Evolutionary conservation across 768 basidiomycete species (phyloP), one percentile per base, ranked within the genome.

Genomic region (Hortiboletus flavorubellus): DNA sequence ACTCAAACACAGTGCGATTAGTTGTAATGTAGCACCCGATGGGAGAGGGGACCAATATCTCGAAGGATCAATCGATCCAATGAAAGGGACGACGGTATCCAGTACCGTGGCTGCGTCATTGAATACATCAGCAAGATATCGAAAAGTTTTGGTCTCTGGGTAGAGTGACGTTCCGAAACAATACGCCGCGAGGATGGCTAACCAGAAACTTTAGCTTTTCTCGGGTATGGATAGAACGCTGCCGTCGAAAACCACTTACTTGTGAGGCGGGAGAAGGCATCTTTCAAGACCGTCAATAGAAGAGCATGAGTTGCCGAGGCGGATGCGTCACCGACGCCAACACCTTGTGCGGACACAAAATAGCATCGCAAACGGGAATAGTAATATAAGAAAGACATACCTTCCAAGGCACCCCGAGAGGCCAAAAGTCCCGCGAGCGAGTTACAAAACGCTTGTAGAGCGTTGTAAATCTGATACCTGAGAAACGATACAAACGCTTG

Each of bases 111-210:
- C 77, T 0, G 75, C 68, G 56, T 88, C 86, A 55, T 87, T 87
- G 56, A 85, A 71, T 14, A 87, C 73, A 60, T 89, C 86, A 0
- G 85, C 87, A 26, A 86, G 73, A 46, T 86, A 73, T 14, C 86
- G 80, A 59, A 85, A 89, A 1, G 76, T 82, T 66, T 88, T 89
- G 1, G 85, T 84, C 70, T 89, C 86, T 5, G 87, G 84, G 33
- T 78, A 82, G 4, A 89, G 77, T 0, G 80, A 82, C 0, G 86
- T 82, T 2, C 87, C 86, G 18, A 87, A 70, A 40, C 76, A 73
- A 63, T 85, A 85, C 1, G 82, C 87, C 4, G 76, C 80, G 8
- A 81, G 58, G 43, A 89, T 87, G 8, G 87, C 87, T 87, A 34
- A 56, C 8, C 47, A 38, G 30, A n/a, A 30, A 21, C 4, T 38